Evolutionary conservation across 1,284 basidiomycete genomes (phyloP), one percentile per base, ranked within the genome.

Genomic region (Salmacisia buchloeana): DNA sequence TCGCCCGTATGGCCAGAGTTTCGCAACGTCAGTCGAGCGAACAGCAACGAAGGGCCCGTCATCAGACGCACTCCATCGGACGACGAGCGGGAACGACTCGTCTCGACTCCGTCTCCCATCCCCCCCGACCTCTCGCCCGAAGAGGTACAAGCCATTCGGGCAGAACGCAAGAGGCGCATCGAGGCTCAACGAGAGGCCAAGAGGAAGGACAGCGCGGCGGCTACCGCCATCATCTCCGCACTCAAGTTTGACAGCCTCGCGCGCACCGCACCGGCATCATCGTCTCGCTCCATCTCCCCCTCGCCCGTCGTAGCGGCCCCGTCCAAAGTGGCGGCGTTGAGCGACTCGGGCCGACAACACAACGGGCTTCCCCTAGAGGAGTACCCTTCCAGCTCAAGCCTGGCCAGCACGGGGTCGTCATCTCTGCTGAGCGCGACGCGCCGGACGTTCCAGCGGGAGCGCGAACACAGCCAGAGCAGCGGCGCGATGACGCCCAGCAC

Each of bases 211-310:
- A 31, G 23, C 15, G 49, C 18, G 13, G 49, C 49, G 10, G 49
- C 49, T 15, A 54, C 49, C 15, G 49, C 49, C 27, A 54, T 54
- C 29, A 54, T 54, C 15, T 25, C 49, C 10, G 49, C 49, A 33
- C 49, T 54, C 49, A 54, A 33, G 13, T 54, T 54, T 15, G 49
- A 54, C 13, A 54, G n/a, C 27, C 49, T 54, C 27, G 49, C 49
- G 5, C 23, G 27, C 4, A 25, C 46, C 9, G 49, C 27, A 18
- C 29, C 13, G 9, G 29, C 49, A 4, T 15, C 25, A 12, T 2
- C 29, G 15, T 31, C n/a, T n/a, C n/a, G n/a, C 49, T 18, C 18
- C 13, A 2, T 54, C 49, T 18, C 49, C 49, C 15, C 31, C 49
- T 29, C 27, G 29, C 49, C 31, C 34, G 49, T 54, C 49, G 29